Conservation (phyloP, 148 eudicot genomes). For the Camellia lanceoleosa region DNA sequence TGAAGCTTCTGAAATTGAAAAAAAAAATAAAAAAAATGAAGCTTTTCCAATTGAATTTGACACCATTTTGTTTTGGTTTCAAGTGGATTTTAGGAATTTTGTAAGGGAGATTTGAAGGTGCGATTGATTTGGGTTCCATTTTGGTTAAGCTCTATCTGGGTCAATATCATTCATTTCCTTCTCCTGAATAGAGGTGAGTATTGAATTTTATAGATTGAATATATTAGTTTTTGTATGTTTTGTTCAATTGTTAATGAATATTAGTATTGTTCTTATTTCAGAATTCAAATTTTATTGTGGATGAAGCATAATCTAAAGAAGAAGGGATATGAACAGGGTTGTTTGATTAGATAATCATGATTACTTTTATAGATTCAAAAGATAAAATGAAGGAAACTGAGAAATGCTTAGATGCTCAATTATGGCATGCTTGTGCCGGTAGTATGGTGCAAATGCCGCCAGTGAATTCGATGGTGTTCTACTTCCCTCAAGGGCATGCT, state of each 20-base stretch:
- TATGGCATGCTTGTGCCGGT: slow-evolving; percentile 99
- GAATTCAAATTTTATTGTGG: slow-evolving; percentile 12
- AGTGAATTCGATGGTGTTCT: slow-evolving; percentile 58
- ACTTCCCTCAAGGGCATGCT: slow-evolving; percentile 85
- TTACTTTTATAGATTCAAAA: slow-evolving; percentile 75
- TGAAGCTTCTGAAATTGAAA: background rate
- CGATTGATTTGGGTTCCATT: background rate
- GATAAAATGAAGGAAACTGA: slow-evolving; percentile 62
- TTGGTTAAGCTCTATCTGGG: background rate
- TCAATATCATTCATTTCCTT: background rate
- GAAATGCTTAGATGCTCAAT: slow-evolving; percentile 76
- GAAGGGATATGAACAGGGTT: slow-evolving; percentile 1
- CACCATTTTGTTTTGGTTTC: background rate
- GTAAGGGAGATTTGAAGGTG: background rate
- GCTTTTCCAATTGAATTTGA: background rate
- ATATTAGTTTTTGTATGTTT: background rate
- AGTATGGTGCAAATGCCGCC: slow-evolving; percentile 93
- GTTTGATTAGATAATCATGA: slow-evolving; percentile 33
- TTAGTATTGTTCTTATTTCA: background rate
- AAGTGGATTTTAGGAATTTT: background rate
- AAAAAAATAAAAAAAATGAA: slow-evolving; percentile 5
- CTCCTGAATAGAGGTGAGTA: background rate
- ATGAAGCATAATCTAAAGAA: slow-evolving; percentile 1
- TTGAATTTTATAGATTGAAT: background rate
- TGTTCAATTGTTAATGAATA: background rate